Base-by-base conservation (phyloP, 1,284 basidiomycete species). In the Ganoderma sinense region DNA sequence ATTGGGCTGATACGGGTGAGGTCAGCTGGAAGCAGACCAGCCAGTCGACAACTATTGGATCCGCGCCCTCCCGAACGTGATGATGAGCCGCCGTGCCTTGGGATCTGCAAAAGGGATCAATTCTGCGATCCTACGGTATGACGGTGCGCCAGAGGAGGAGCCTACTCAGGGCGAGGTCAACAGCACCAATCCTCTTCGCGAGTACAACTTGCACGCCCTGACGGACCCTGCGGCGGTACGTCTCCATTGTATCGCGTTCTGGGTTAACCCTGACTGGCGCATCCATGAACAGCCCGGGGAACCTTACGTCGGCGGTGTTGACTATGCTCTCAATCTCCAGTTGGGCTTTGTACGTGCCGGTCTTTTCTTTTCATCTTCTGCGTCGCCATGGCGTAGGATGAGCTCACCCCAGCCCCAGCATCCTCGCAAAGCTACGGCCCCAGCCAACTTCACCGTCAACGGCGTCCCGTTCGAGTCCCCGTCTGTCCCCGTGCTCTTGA, bases 111-210 rank as follows among this genome's bases (percentile, higher is more conserved):
- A 78, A 13, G 84, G 84, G 5, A 75, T 83, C 59, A 88, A 87
- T 72, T 80, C 81, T n/a, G 90, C 88, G 2, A 87, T 91, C 66
- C 74, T 91, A 33, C 83, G 85, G 20, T 91, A 91, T 73, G 68
- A 56, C 0, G 85, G 85, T 4, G 89, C 89, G 3, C 73, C 78
- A 0, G 69, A 68, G 16, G 29, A 33, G 53, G 53, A 56, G 53
- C 53, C 53, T 0, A 60, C 58, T 13, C 87, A 89, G 39, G 88
- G 86, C 0, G 83, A 76, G 4, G 81, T 82, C 14, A 48, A 48
- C 56, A 65, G 65, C 31, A 56, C 62, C 0, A 73, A 73, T 20
- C 68, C 73, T 5, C 74, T 83, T 7, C 66, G 74, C 45, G 82
- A 83, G 70, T 74, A 75, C 0, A 75, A 79, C 67, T 70, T 81